Evolutionary conservation across 2,329 filamentous ascomycete species (phyloP).

Genomic region (Fusarium caatingaense): DNA sequence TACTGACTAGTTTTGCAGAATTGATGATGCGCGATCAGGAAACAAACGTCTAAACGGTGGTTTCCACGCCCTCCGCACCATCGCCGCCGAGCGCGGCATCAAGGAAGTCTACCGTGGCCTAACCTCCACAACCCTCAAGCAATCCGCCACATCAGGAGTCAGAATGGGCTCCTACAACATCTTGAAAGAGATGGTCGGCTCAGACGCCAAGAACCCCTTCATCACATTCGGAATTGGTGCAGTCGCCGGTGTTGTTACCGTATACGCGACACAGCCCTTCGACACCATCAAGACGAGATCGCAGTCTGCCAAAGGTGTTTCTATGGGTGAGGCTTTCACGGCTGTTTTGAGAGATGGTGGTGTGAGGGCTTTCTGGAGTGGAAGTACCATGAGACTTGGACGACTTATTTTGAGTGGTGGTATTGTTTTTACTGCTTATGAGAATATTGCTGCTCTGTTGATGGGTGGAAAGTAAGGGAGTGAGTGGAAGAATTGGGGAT

Average conservation of each 20-base stretch:
- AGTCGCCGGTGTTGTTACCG: slow-evolving; percentile 69
- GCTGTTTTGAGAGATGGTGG: slow-evolving; percentile 68
- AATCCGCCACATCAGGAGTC: slow-evolving; percentile 59
- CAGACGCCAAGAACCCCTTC: slow-evolving; percentile 39
- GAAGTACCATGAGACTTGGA: slow-evolving; percentile 75
- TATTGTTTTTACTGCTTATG: slow-evolving; percentile 72
- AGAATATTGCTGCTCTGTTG: slow-evolving; percentile 58
- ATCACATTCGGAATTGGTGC: slow-evolving; percentile 72
- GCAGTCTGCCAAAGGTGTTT: slow-evolving; percentile 68
- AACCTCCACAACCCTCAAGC: slow-evolving; percentile 59
- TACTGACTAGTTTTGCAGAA: slow-evolving; percentile 30
- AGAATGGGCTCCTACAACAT: slow-evolving; percentile 63
- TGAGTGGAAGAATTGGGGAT: too few relatives aligned
- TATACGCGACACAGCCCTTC: slow-evolving; percentile 69
- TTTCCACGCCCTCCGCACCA: slow-evolving; percentile 48
- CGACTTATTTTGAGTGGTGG: slow-evolving; percentile 74
- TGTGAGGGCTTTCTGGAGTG: slow-evolving; percentile 71
- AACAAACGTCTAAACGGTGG: slow-evolving; percentile 47
- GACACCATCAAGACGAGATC: slow-evolving; percentile 73
- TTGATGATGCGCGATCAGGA: slow-evolving; percentile 51
- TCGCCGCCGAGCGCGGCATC: slow-evolving; percentile 55
- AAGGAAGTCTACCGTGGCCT: slow-evolving; percentile 59
- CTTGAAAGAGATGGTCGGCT: slow-evolving; percentile 50
- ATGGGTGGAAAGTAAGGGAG: slow-evolving; percentile 11
- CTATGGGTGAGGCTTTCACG: slow-evolving; percentile 66